Conservation (phyloP, 176 grass and related monocot species). For the Triticum monococcum region DNA sequence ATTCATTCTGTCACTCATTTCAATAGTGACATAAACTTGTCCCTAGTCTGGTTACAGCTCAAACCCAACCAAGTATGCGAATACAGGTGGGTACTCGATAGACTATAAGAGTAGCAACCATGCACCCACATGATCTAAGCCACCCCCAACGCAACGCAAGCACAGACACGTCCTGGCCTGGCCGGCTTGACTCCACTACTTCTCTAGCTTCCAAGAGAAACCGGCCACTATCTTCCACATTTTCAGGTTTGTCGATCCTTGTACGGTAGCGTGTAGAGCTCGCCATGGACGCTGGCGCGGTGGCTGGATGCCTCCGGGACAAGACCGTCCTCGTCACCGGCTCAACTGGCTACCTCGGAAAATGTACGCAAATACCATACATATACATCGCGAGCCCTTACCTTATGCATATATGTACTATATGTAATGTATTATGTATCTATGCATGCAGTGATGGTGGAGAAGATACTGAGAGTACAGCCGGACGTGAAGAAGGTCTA, state of each 20-base stretch:
- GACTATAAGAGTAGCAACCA: background rate
- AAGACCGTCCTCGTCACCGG: constrained; percentile 61
- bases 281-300: constrained; percentile 40
- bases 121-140: constrained; percentile 1
- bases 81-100: background rate
- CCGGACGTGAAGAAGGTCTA: constrained; percentile 13
- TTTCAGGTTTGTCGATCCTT: background rate
- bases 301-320: constrained; percentile 45
- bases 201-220: background rate
- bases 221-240: background rate
- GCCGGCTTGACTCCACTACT: background rate
- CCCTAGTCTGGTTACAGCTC: background rate
- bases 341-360: constrained; percentile 61
- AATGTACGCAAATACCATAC: constrained; percentile 26
- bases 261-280: background rate
- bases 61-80: background rate
- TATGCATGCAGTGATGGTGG: constrained; percentile 20
- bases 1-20: background rate
- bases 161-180: background rate
- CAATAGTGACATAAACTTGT: constrained; percentile 5
- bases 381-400: background rate
- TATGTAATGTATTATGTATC: too few relatives aligned
- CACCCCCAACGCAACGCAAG: background rate
- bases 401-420: too few relatives aligned
- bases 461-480: constrained; percentile 29